These are phyloP conservation scores for Cercophora samala DNA, from an alignment of 495 filamentous ascomycete genomes.

Conservation along the genomic window DNA sequence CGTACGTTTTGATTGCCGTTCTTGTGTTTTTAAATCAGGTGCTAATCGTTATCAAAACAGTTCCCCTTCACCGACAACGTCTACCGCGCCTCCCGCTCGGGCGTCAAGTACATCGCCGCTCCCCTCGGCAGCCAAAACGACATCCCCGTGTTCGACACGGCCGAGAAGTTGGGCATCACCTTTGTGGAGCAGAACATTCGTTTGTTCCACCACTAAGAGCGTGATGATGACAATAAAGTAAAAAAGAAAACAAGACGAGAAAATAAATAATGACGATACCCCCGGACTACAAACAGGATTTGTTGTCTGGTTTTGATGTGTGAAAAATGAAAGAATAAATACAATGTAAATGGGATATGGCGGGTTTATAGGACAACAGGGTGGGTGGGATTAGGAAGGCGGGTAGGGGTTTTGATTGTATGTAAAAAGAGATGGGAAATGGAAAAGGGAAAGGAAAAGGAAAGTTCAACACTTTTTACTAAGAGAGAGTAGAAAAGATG, in stretches of 20 bases:
- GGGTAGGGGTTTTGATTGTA: background rate
- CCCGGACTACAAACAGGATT: background rate
- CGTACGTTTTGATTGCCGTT: slow-evolving; percentile 66
- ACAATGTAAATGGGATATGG: slow-evolving; percentile 2
- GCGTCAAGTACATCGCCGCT: slow-evolving; percentile 92
- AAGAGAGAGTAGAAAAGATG: background rate
- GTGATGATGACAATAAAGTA: background rate
- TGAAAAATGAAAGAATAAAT: slow-evolving; percentile 11
- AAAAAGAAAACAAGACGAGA: slow-evolving; percentile 7
- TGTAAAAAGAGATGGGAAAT: background rate
- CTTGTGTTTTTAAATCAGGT: background rate
- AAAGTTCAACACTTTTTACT: background rate
- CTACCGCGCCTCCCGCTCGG: slow-evolving; percentile 80
- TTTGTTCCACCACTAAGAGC: slow-evolving; percentile 78
- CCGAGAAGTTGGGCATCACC: slow-evolving; percentile 83
- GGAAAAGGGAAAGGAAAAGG: background rate
- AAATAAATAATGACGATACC: slow-evolving; percentile 19
- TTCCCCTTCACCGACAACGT: slow-evolving; percentile 99
- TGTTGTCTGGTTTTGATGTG: background rate
- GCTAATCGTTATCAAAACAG: slow-evolving; percentile 37
- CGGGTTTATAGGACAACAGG: too few species aligned
- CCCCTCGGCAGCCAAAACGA: slow-evolving; percentile 95
- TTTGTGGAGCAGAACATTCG: slow-evolving; percentile 87
- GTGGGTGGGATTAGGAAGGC: background rate
- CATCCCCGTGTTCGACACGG: slow-evolving; percentile 79